A percentile compares a stretch with the other conserved stretches of the same genome.
Conservation (phyloP, 768 basidiomycete species). For the Hypsizygus marmoreus region DNA sequence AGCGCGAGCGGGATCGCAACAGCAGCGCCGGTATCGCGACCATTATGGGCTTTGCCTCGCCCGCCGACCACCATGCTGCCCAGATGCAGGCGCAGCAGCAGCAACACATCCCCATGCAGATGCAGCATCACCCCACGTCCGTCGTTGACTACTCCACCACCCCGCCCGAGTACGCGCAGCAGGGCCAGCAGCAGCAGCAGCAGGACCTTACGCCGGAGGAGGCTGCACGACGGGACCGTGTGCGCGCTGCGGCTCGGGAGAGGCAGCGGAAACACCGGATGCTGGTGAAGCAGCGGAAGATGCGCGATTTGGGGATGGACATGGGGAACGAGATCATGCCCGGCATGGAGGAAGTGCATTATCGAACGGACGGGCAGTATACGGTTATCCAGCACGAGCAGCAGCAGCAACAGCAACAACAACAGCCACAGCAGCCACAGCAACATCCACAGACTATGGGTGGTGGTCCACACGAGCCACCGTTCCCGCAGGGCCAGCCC, state of each 20-base stretch:
- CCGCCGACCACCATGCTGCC: conserved; percentile 29
- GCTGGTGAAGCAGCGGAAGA: conserved; percentile 76
- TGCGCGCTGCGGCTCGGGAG: conserved; percentile 77
- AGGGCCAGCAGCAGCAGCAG: no score
- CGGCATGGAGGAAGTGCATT: conserved; percentile 67
- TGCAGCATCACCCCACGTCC: conserved; percentile 22
- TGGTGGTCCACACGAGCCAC: conserved; percentile 51
- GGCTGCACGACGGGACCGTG: conserved; percentile 62
- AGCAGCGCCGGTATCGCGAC: conserved; percentile 37
- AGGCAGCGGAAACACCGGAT: conserved; percentile 82
- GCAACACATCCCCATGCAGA: conserved; percentile 13
- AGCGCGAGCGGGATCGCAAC: conserved; percentile 69
- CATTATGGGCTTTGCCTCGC: conserved; percentile 41
- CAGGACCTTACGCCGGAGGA: conserved; percentile 61
- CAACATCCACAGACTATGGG: conserved; percentile 34
- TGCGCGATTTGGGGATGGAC: conserved; percentile 80
- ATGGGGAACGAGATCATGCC: conserved; percentile 75
- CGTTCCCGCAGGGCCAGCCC: conserved; percentile 59
- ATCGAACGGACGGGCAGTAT: conserved; percentile 52
- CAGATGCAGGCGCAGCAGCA: conserved; percentile 16
- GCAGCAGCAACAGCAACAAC: conserved; percentile 43
- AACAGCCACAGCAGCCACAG: conserved; percentile 38
- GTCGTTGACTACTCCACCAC: conserved; percentile 10
- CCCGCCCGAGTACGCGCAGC: conserved; percentile 18
- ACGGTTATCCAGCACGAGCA: conserved; percentile 44